Conservation (phyloP, 1,139 yeast species). For the Yamadazyma kanchanaburiensis region DNA sequence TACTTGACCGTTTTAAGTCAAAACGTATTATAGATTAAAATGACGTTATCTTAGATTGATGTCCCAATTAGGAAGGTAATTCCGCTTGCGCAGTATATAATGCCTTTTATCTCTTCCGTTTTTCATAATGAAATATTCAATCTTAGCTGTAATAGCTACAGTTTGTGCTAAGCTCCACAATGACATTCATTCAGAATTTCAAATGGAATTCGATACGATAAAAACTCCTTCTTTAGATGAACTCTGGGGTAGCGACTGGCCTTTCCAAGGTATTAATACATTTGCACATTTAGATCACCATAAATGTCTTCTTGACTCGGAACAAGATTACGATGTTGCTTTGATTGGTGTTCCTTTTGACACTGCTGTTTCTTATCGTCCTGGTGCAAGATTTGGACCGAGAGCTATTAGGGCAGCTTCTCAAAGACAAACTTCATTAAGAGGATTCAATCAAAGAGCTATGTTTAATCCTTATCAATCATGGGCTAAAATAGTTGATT, state of each 20-base stretch:
- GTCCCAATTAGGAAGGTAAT: conserved; percentile 7
- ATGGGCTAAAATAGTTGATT: conserved; percentile 71
- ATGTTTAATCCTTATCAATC: conserved; percentile 57
- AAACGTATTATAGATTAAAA: too few species aligned
- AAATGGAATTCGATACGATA: conserved; percentile 11
- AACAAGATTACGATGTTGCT: conserved; percentile 56
- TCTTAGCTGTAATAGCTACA: too few species aligned
- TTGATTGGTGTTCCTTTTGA: conserved; percentile 77
- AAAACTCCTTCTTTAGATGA: conserved; percentile 38
- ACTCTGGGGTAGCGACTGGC: conserved; percentile 65
- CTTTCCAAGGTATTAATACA: conserved; percentile 66
- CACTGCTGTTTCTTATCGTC: conserved; percentile 69
- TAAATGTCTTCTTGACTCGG: conserved; percentile 51
- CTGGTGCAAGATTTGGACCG: conserved; percentile 83
- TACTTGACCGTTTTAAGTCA: too few species aligned
- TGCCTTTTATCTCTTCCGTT: background rate
- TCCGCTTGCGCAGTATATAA: conserved; percentile 5
- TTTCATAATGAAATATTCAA: too few species aligned
- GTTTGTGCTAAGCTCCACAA: conserved; percentile 11
- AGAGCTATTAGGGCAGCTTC: conserved; percentile 71
- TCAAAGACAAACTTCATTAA: conserved; percentile 61
- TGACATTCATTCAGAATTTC: conserved; percentile 6
- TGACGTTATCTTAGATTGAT: too few species aligned
- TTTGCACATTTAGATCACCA: conserved; percentile 68
- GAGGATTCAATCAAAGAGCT: conserved; percentile 72